phyloP scores from a whole-genome alignment of 495 filamentous ascomycete species.

The Penicillium ucsense region DNA sequence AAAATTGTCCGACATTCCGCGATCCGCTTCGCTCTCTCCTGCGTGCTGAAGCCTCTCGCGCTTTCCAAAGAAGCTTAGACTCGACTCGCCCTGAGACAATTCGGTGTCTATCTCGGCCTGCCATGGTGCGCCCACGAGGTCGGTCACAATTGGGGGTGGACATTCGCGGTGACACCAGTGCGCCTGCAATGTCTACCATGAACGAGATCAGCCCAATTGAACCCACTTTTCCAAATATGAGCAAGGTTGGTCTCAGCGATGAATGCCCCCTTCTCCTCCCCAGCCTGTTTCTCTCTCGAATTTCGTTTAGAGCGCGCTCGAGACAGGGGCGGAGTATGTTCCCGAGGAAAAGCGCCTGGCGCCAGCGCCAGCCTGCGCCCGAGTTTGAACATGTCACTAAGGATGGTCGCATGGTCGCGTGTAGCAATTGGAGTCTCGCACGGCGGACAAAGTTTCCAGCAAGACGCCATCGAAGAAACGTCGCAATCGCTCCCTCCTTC shows the following conservation, averaged over 20 bases:
- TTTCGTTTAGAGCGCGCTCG: too few species aligned
- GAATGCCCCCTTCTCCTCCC: background rate
- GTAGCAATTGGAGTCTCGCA: slow-evolving; percentile 14
- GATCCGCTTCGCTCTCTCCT: background rate
- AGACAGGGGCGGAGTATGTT: too few species aligned
- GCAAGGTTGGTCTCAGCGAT: slow-evolving; percentile 24
- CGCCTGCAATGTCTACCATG: slow-evolving; percentile 44
- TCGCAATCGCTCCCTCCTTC: slow-evolving; percentile 49
- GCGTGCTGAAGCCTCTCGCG: too few species aligned
- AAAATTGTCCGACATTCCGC: background rate
- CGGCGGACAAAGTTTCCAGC: slow-evolving; percentile 18
- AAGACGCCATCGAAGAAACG: slow-evolving; percentile 40
- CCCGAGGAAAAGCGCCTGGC: too few species aligned
- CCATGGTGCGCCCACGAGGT: slow-evolving; percentile 37
- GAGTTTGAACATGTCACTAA: too few species aligned
- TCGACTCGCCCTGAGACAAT: too few species aligned
- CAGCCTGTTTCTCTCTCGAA: too few species aligned
- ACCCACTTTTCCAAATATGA: slow-evolving; percentile 25
- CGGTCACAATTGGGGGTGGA: slow-evolving; percentile 42
- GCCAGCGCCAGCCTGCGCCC: too few species aligned
- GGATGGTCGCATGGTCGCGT: background rate
- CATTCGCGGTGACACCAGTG: slow-evolving; percentile 43
- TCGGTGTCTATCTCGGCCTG: slow-evolving; percentile 1
- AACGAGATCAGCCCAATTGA: slow-evolving; percentile 39
- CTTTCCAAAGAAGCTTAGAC: too few species aligned